Evolutionary conservation across 1,284 basidiomycete genomes (phyloP), one percentile per base, ranked within the genome.

Genomic region (Athelia sp.): DNA sequence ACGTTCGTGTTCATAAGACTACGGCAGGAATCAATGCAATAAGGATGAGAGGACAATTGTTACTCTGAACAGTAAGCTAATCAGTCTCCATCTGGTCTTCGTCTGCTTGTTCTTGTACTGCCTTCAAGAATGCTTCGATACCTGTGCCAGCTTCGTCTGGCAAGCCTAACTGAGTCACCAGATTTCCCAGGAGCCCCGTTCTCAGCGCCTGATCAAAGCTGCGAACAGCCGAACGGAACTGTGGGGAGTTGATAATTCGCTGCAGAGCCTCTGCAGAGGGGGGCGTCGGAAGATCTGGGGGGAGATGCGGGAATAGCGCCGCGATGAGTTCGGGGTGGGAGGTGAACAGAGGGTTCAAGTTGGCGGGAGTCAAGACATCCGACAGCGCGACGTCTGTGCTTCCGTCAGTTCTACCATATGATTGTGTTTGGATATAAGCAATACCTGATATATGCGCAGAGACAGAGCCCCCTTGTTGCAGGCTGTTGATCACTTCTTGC

Each of bases 141-240:
- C 88, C 78, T 1, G 75, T 76, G 0, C 88, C 89, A 3, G 89
- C 89, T 55, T 87, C 87, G 59, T 84, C 85, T 0, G 88, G 87
- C 26, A 92, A 66, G 2, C 89, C 89, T 4, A 92, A 69, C n/a
- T 78, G 74, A 42, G 82, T 70, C 24, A 91, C 87, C 6, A 91
- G 69, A 1, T 75, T 79, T 10, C 84, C 84, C 2, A 91, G 66
- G 45, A 87, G 63, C 3, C 89, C 89, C 0, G 88, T 91, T 44
- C 82, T 74, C 43, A 92, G 70, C 13, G 87, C 89, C 59, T 84
- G 81, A 61, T 92, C 89, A 40, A 92, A 78, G 58, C 76, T 85
- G 2, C 76, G 67, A 14, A 91, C 86, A 18, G 78, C 76, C 1
- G 69, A 61, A 38, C 79, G 78, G 62, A 85, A 84, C 50, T 79